Evolutionary conservation across 371 early-diverging fungal genomes (phyloP), one percentile per base, ranked within the genome.

Genomic region (Mucor sp.): DNA sequence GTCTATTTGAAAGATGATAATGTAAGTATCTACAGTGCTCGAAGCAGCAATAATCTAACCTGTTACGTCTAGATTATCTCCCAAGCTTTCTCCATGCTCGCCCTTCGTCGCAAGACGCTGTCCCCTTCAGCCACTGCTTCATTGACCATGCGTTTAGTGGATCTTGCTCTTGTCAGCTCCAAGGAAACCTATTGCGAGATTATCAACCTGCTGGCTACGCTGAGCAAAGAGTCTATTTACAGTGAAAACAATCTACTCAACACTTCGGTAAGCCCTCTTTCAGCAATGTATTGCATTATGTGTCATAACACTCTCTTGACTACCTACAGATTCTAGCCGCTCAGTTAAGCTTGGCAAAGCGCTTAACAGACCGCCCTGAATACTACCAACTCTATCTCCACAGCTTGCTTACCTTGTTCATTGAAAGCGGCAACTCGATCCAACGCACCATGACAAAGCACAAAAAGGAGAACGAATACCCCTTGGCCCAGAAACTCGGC

Each of bases 391-490:
- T 76, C 1, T 90, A 89, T 62, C 74, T 93, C 63, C 68, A 65
- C 35, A 85, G 79, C 33, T 72, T 89, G 12, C 74, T 94, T 56
- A 78, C 77, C 25, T 72, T 89, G 21, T 90, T 92, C 73, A 85
- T 91, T 17, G 93, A 92, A 17, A 90, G 88, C 59, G 91, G 89
- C n/a, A 87, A 90, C 15, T 85, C 82, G 0, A 82, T 89, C 23
- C 90, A 90, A 62, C 74, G 82, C 35, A 50, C 72, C 19, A 74
- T 88, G 55, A 71, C 76, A 55, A 74, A 85, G 55, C 76, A 78
- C 61, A 83, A 87, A 61, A 85, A 82, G 60, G 78, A 84, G 58
- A 73, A 82, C 19, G 81, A 85, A 53, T 70, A 81, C 41, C 80
- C 87, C 30, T 70, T 88, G 57, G 76, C 86, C 7, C 80, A 80